These are phyloP conservation scores for Aureobasidium leucospermi DNA, from an alignment of 2,329 filamentous ascomycete genomes.

Conservation along the genomic window DNA sequence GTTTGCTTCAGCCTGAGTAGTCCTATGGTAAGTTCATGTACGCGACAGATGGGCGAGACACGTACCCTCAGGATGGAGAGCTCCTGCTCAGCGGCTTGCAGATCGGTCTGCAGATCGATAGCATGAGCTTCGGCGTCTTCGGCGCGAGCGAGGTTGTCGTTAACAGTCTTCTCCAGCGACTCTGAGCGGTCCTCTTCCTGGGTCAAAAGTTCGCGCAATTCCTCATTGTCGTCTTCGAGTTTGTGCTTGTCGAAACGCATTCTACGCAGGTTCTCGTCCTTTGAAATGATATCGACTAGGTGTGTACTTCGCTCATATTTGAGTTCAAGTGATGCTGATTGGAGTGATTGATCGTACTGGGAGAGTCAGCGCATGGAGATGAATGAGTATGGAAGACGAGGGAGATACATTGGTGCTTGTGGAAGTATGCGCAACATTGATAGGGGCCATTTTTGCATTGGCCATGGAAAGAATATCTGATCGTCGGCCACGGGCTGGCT, in stretches of 20 bases:
- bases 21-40: not conserved
- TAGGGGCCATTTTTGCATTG: conserved; percentile 4
- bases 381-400: conserved; percentile 35
- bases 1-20: conserved; percentile 59
- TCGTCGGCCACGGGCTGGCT: not conserved
- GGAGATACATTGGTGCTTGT: conserved; percentile 17
- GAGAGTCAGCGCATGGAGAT: conserved; percentile 36
- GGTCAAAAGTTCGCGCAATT: conserved; percentile 56
- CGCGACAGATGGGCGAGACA: not conserved
- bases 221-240: conserved; percentile 67
- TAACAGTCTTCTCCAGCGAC: conserved; percentile 43
- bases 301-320: conserved; percentile 60
- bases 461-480: not conserved
- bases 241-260: conserved; percentile 62
- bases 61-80: conserved; percentile 49
- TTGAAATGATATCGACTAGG: conserved; percentile 59
- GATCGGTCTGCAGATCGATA: conserved; percentile 42
- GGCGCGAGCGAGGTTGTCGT: conserved; percentile 40
- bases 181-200: conserved; percentile 55
- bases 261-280: conserved; percentile 67
- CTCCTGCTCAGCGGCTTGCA: conserved; percentile 47
- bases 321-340: conserved; percentile 55
- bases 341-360: conserved; percentile 44
- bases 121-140: conserved; percentile 40
- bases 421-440: conserved; percentile 12